Percentiles rank a stretch among this genome's conserved stretches.
Conservation (phyloP, 2,329 filamentous ascomycete genomes). For the Thelonectria discophora region DNA sequence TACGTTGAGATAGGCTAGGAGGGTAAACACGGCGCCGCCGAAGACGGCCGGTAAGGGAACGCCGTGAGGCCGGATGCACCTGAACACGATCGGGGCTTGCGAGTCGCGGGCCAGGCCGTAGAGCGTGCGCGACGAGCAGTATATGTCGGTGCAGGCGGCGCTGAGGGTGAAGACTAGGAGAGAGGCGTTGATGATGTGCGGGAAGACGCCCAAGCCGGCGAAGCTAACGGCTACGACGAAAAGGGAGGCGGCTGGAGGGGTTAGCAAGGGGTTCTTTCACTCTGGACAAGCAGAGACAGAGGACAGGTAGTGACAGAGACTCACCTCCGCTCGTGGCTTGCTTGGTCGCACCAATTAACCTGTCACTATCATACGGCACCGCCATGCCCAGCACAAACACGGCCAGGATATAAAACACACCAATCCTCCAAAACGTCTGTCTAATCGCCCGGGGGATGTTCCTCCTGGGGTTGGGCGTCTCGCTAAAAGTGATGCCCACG, state of each 20-base stretch:
- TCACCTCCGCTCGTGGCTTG: constrained; percentile 27
- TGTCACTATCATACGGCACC: constrained; percentile 37
- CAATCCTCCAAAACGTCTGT: constrained; percentile 41
- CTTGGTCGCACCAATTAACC: constrained; percentile 28
- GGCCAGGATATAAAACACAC: constrained; percentile 38
- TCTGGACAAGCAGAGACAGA: no score
- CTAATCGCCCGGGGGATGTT: constrained; percentile 37
- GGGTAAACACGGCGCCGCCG: constrained; percentile 46
- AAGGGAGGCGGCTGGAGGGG: constrained; percentile 31
- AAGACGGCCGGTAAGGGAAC: constrained; percentile 53
- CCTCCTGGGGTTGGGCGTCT: constrained; percentile 38
- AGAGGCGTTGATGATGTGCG: constrained; percentile 37
- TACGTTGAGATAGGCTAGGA: constrained; percentile 53
- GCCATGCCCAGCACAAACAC: constrained; percentile 39
- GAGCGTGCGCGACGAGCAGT: constrained; percentile 52
- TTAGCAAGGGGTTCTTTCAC: not conserved
- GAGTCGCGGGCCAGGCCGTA: constrained; percentile 48
- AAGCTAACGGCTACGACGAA: constrained; percentile 39
- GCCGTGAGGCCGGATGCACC: constrained; percentile 48
- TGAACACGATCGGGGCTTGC: constrained; percentile 45
- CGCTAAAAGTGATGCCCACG: constrained; percentile 32
- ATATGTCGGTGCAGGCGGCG: constrained; percentile 39
- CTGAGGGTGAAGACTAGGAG: constrained; percentile 40
- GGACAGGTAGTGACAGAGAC: not conserved
- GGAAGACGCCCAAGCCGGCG: constrained; percentile 32